These are phyloP conservation scores for Alternaria postmessia DNA, from an alignment of 2,329 filamentous ascomycete species.

Conservation along the genomic window DNA sequence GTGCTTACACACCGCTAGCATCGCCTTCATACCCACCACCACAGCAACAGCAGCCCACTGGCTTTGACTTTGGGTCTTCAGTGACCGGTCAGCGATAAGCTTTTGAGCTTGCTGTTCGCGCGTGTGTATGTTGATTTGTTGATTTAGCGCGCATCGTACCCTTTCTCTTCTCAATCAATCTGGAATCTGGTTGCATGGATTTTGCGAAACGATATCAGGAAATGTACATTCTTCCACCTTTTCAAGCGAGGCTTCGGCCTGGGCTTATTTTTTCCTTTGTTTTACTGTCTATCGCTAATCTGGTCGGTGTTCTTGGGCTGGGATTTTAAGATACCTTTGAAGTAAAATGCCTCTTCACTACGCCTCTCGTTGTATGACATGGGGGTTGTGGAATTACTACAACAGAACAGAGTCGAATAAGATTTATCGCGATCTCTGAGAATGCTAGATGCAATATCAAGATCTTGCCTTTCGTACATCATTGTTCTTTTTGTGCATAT, in stretches of 20 bases:
- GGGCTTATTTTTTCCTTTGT: slow-evolving; percentile 2
- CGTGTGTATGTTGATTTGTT: not conserved
- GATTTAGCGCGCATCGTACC: slow-evolving; percentile 6
- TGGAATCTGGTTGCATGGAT: slow-evolving; percentile 7
- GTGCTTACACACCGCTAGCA: slow-evolving; percentile 70
- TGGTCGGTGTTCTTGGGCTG: not conserved
- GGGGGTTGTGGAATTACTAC: not conserved
- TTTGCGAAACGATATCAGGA: slow-evolving; percentile 7
- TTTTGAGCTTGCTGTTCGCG: not conserved
- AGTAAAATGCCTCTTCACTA: slow-evolving; percentile 4
- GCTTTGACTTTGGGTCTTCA: slow-evolving; percentile 51
- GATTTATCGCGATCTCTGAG: not conserved
- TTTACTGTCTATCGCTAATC: not conserved
- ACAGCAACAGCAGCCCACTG: slow-evolving; percentile 31
- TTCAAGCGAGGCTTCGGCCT: not conserved
- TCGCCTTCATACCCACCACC: slow-evolving; percentile 53
- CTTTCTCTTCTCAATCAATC: slow-evolving; percentile 3
- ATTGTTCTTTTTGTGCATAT: not conserved
- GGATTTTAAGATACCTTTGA: slow-evolving; percentile 6
- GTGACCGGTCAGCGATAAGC: slow-evolving; percentile 35
- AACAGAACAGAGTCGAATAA: not conserved
- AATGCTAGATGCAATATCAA: slow-evolving; percentile 3
- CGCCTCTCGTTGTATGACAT: slow-evolving; percentile 3
- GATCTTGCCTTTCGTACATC: not conserved
- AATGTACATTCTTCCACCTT: slow-evolving; percentile 3